Conservation (phyloP, 352 stramenopile genomes). For the Pythium plurisporium region DNA sequence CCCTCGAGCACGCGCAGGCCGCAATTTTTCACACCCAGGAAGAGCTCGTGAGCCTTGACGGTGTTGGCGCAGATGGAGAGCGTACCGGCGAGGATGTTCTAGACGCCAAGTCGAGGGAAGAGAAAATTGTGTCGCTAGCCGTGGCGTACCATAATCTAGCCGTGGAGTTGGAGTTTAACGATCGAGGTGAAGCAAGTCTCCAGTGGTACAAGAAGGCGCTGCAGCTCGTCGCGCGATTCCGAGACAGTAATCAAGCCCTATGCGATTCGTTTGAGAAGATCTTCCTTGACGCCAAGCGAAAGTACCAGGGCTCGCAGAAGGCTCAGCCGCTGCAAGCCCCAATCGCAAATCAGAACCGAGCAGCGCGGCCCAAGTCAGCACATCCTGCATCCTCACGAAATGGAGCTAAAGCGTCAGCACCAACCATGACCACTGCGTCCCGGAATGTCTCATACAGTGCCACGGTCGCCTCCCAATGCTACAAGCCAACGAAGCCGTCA, state of each 20-base stretch:
- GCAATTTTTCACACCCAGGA: conserved; percentile 81
- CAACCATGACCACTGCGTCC: background rate
- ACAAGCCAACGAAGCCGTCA: conserved; percentile 48
- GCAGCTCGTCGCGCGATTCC: conserved; percentile 60
- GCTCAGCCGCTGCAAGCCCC: conserved; percentile 3
- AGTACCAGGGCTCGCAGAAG: conserved; percentile 31
- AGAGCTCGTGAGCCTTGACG: conserved; percentile 60
- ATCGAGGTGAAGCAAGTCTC: conserved; percentile 56
- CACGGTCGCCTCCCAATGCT: conserved; percentile 57
- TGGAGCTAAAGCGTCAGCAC: background rate
- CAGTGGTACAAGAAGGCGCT: conserved; percentile 85
- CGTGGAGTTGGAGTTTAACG: conserved; percentile 77
- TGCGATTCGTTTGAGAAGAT: conserved; percentile 71
- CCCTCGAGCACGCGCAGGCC: conserved; percentile 69
- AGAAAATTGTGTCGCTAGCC: conserved; percentile 73
- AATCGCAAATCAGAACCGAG: conserved; percentile 13
- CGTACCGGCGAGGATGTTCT: conserved; percentile 25
- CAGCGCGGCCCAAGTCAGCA: conserved; percentile 34
- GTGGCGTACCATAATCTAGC: conserved; percentile 80
- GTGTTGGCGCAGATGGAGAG: conserved; percentile 13
- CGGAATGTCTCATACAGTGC: conserved; percentile 52
- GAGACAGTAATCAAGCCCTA: conserved; percentile 51
- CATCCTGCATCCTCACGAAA: conserved; percentile 19
- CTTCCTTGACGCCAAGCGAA: conserved; percentile 65
- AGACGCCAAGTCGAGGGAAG: conserved; percentile 54